Percentiles rank a stretch among this genome's conserved stretches.
Evolutionary conservation across 305 asterid genomes (phyloP).

Genomic region (Plantago lanceolata): DNA sequence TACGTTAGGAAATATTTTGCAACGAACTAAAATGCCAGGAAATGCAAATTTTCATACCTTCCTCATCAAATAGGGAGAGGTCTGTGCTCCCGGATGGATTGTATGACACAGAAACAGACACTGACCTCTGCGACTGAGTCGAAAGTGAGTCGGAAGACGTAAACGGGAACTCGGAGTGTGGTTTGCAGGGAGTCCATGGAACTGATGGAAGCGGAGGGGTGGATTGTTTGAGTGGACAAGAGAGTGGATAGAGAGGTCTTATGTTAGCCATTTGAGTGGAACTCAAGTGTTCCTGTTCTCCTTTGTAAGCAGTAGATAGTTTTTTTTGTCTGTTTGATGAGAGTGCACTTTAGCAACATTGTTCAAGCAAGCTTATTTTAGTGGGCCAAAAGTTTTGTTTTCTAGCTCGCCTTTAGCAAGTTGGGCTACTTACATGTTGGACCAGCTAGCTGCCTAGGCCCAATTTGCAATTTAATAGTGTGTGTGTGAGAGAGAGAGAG

Average conservation of each 20-base stretch:
- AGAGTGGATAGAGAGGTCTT: constrained; percentile 46
- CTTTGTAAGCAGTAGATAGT: not conserved
- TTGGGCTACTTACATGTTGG: no score
- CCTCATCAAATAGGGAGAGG: constrained; percentile 58
- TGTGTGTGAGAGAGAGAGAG: no score
- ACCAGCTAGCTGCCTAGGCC: no score
- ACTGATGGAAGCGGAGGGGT: constrained; percentile 23
- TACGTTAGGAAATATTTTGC: not conserved
- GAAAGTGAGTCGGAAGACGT: constrained; percentile 17
- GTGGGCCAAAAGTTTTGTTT: not conserved
- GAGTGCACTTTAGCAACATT: not conserved
- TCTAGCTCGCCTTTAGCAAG: no score
- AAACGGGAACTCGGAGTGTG: constrained; percentile 20
- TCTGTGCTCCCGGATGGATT: constrained; percentile 70
- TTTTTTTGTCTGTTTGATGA: not conserved
- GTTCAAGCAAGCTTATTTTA: not conserved
- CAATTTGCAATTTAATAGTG: no score
- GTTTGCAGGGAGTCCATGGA: constrained; percentile 36
- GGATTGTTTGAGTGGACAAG: constrained; percentile 38
- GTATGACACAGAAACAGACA: constrained; percentile 48
- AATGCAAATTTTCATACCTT: constrained; percentile 25
- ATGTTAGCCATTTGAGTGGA: constrained; percentile 47
- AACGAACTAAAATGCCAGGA: not conserved
- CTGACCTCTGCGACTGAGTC: constrained; percentile 27
- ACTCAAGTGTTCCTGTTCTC: not conserved